These are phyloP conservation scores for Chaetothyriales sp. DNA, from an alignment of 2,329 filamentous ascomycete species.

Conservation along the genomic window DNA sequence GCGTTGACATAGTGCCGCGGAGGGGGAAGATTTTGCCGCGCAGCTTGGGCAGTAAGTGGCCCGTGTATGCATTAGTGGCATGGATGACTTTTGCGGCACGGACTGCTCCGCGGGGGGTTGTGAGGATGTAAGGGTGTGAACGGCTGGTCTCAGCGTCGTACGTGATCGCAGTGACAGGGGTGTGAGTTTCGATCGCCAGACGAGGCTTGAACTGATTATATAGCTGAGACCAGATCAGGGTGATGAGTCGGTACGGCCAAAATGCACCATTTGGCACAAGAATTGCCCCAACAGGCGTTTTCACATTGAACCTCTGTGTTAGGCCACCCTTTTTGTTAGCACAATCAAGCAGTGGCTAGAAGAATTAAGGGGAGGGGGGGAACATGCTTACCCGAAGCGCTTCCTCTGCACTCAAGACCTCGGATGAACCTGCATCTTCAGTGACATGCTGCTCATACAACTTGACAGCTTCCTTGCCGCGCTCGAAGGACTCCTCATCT, in stretches of 20 bases:
- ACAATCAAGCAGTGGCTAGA: not conserved
- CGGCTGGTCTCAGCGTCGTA: constrained; percentile 1
- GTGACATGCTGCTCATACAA: constrained; percentile 6
- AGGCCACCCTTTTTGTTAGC: not conserved
- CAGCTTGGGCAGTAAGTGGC: constrained; percentile 27
- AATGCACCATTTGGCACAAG: constrained; percentile 19
- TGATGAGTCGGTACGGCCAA: constrained; percentile 25
- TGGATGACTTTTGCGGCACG: constrained; percentile 24
- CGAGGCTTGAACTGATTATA: not conserved
- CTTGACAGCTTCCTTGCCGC: constrained; percentile 1
- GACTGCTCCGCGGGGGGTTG: constrained; percentile 25
- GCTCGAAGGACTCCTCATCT: constrained; percentile 4
- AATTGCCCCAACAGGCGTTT: constrained; percentile 10
- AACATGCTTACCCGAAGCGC: constrained; percentile 5
- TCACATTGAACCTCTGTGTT: constrained; percentile 9
- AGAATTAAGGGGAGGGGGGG: not conserved
- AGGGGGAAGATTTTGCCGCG: constrained; percentile 25
- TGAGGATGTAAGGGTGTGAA: constrained; percentile 19
- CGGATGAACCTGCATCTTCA: not conserved
- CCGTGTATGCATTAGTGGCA: constrained; percentile 29
- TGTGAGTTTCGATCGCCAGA: constrained; percentile 16
- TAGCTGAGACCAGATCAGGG: constrained; percentile 14
- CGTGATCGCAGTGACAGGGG: constrained; percentile 8
- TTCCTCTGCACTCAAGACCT: constrained; percentile 4
- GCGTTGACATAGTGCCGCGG: constrained; percentile 30